Evolutionary conservation across 495 filamentous ascomycete species (phyloP), one percentile per base, ranked within the genome.

Genomic region (Hypoxylon subgilvum): DNA sequence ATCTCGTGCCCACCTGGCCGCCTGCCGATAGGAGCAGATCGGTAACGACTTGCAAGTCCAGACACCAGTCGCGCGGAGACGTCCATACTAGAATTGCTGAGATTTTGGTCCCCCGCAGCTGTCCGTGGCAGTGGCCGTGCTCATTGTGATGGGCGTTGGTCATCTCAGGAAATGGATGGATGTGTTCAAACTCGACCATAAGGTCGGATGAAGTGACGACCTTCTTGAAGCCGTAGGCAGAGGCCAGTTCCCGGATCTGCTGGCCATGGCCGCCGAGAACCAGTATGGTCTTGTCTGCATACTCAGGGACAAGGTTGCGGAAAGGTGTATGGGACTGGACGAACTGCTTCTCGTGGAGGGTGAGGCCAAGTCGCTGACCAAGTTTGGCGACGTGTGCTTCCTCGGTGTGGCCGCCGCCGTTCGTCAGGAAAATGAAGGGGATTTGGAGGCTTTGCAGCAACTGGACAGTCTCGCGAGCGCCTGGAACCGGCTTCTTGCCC

Each of bases 251-350:
- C 6, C 88, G 81, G 66, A 88, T 91, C 31, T 81, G 76, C 38
- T 90, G 87, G 27, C 82, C 81, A 36, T 88, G 85, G 6, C 90
- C 90, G 14, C 91, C 91, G 9, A 85, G 75, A 0, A 90, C 86
- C 16, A 93, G 69, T 2, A 93, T 78, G 16, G 81, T 82, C 67
- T 88, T 86, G 45, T 89, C 79, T 32, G 85, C 76, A 63, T 86
- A 80, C 56, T 84, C 59, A 8, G 75, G 58, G 6, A 69, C 64
- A 14, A 80, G 68, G 25, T 65, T 49, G 60, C 78, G 81, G 69
- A 90, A 92, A 0, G 90, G 91, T 0, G 90, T 92, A 68, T 95
- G 91, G 27, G 85, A 88, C 65, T 94, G 91, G 10, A 96, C 77
- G 67, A 96, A 86, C 66, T 89, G 85, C 25, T 74, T 72, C 2